phyloP scores from a whole-genome alignment of 2,329 filamentous ascomycete genomes.

The Ceratocystis eucalypticola region DNA sequence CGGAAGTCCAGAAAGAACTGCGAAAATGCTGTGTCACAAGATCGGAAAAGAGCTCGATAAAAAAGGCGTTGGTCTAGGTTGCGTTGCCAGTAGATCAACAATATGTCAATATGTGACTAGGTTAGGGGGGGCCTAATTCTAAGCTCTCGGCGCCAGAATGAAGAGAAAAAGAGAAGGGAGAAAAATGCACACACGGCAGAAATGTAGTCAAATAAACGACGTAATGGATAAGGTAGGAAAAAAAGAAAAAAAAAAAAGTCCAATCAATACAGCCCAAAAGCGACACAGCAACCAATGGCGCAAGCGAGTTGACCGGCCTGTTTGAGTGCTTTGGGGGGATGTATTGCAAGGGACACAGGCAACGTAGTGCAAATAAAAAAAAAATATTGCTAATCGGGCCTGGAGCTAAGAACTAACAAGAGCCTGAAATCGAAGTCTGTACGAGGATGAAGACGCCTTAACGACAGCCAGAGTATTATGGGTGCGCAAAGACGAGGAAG shows the following conservation, averaged over 20 bases:
- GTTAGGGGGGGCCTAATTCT: background rate
- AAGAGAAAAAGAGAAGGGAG: background rate
- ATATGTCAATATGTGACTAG: background rate
- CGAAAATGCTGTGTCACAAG: background rate
- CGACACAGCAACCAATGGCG: slow-evolving; percentile 6
- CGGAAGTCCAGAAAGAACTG: background rate
- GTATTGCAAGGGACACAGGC: slow-evolving; percentile 1
- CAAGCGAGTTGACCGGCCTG: background rate
- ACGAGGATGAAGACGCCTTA: background rate
- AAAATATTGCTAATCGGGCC: background rate
- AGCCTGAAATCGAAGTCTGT: background rate
- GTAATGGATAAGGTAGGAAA: background rate
- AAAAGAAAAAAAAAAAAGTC: background rate
- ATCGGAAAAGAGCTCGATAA: background rate
- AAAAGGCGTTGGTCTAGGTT: background rate
- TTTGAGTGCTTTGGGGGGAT: background rate
- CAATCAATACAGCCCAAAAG: slow-evolving; percentile 8
- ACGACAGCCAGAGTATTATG: background rate
- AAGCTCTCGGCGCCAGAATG: background rate
- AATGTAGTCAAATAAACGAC: slow-evolving; percentile 1
- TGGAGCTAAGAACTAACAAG: background rate
- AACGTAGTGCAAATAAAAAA: background rate
- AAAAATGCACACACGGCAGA: background rate
- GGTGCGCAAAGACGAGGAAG: background rate
- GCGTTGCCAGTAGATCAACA: background rate